Base-by-base conservation (phyloP, 306 rosid species). In the Vicia faba region DNA sequence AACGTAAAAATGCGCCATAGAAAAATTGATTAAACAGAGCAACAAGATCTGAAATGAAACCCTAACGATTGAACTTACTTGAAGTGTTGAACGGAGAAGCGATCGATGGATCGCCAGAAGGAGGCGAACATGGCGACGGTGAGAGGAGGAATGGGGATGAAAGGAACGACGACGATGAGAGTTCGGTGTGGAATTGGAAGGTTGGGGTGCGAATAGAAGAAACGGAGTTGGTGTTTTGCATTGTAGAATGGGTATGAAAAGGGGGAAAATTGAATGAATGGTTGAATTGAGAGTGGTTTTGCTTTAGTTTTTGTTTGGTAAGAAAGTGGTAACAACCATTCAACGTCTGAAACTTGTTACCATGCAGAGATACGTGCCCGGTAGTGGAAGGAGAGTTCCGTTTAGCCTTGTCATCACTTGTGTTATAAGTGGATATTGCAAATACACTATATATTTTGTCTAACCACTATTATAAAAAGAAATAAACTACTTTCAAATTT, bases 31-130 rank as follows among this genome's bases (percentile, higher is more conserved):
- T 25, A 64, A 72, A 12, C 10, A 26, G 41, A 56, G 38, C 26
- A 35, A 3, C 33, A 29, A 62, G 63, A 80, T 23, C 50, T 55
- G 4, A 31, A 19, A 50, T 4, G 0, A 11, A 72, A 72, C 44
- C 73, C 73, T 61, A 75, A 62, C 38, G 50, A 72, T 51, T 19
- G 12, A 11, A 66, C 88, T 72, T 68, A 82, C 97, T 64, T 81
- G 88, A 90, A 90, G 66, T 90, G 79, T 60, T 77, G 89, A 60
- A 87, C 75, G 53, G 95, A 91, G 79, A 91, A 91, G 74, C 97
- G 97, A 75, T 88, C 97, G 69, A 84, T 45, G 77, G 95, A 82
- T 69, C 92, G 86, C 92, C 89, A 86, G 84, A 91, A 49, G 69
- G 87, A 79, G 57, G 80, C 81, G 84, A 88, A 84, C 97, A 91